Evolutionary conservation across 768 basidiomycete species (phyloP).

Genomic region (Amanita brunnescens): DNA sequence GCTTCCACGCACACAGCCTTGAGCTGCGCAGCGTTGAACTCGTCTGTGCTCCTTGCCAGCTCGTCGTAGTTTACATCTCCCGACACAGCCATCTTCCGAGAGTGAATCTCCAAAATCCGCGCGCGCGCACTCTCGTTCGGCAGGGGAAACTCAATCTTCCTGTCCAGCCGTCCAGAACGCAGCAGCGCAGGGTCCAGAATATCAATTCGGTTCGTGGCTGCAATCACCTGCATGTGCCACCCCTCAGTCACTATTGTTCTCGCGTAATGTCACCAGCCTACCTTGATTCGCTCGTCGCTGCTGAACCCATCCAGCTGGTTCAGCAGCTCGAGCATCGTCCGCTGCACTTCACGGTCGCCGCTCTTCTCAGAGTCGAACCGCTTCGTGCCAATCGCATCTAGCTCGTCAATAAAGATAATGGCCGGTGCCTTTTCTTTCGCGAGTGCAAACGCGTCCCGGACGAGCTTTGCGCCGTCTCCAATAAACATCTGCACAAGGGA

Average conservation of each 20-base stretch:
- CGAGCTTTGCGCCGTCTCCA: constrained; percentile 97
- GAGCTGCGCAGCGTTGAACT: constrained; percentile 95
- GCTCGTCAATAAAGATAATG: constrained; percentile 98
- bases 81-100: constrained; percentile 88
- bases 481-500: constrained; percentile 99
- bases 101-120: constrained; percentile 93
- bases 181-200: constrained; percentile 98
- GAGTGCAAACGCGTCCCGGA: constrained; percentile 95
- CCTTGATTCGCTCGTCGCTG: constrained; percentile 96
- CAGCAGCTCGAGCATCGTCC: constrained; percentile 98
- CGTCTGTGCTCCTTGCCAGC: constrained; percentile 92
- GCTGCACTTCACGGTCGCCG: constrained; percentile 98
- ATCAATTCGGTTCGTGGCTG: constrained; percentile 97
- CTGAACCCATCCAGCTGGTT: constrained; percentile 98
- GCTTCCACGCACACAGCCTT: constrained; percentile 99
- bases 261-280: constrained; percentile 19
- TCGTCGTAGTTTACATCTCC: constrained; percentile 95
- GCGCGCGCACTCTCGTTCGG: constrained; percentile 96
- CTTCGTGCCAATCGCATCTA: constrained; percentile 98
- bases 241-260: constrained; percentile 1
- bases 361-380: constrained; percentile 99
- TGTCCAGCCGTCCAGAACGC: constrained; percentile 92
- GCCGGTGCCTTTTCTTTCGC: constrained; percentile 98
- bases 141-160: constrained; percentile 97
- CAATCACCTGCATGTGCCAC: constrained; percentile 66